These are phyloP conservation scores for Thuidium tamariscinum DNA, from an alignment of 225 moss, liverwort and hornwort genomes.

Conservation along the genomic window DNA sequence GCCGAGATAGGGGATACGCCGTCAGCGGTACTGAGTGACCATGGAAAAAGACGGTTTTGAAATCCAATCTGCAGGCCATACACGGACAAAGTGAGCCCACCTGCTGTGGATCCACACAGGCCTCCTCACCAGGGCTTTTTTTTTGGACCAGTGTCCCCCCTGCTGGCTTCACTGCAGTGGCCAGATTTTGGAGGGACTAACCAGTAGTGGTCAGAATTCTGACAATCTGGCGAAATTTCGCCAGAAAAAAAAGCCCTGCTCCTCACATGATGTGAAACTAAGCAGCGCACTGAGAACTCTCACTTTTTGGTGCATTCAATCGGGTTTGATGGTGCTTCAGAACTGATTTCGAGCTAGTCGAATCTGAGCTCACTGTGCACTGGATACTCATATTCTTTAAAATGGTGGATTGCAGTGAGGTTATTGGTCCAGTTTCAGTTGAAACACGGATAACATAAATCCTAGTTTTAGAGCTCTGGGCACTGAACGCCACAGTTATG, in stretches of 20 bases:
- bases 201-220: no score
- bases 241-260: no score
- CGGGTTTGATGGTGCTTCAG: not conserved
- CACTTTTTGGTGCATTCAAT: not conserved
- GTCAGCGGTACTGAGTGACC: not conserved
- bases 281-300: not conserved
- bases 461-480: not conserved
- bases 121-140: no score
- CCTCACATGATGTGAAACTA: not conserved
- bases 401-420: not conserved
- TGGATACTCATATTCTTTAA: not conserved
- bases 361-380: not conserved
- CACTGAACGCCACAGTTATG: not conserved
- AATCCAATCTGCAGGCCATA: constrained; percentile 7
- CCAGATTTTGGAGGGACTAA: no score
- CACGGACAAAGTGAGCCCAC: not conserved
- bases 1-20: constrained; percentile 1
- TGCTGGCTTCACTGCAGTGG: no score
- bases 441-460: not conserved
- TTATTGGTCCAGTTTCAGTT: not conserved
- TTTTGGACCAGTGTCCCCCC: no score
- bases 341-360: not conserved
- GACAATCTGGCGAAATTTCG: no score
- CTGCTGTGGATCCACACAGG: not conserved
- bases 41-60: constrained; percentile 2